Percentiles rank a stretch among this genome's conserved stretches.
Evolutionary conservation across 345 rosid genomes (phyloP).

Genomic region (Euphorbia lathyris): DNA sequence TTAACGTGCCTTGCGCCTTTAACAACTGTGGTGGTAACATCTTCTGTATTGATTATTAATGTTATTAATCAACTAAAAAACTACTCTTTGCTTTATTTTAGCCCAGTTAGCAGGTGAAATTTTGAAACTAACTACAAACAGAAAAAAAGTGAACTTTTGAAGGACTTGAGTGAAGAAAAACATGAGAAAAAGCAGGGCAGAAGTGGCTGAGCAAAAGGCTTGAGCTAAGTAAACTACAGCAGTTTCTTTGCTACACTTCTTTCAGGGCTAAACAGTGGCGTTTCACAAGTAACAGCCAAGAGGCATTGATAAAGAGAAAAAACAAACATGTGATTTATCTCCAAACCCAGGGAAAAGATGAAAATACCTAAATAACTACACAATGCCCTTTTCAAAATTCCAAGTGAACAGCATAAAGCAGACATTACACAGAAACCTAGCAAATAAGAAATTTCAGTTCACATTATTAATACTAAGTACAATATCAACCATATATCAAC

Average conservation of each 20-base stretch:
- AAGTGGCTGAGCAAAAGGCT: neutral
- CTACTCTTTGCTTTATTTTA: neutral
- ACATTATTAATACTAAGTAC: neutral
- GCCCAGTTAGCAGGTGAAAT: too few relatives aligned
- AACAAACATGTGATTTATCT: too few relatives aligned
- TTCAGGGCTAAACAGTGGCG: neutral
- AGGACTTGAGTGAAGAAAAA: neutral
- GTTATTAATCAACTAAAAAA: neutral
- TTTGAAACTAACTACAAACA: too few relatives aligned
- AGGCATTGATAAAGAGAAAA: too few relatives aligned
- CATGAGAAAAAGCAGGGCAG: neutral
- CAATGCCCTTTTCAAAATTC: neutral
- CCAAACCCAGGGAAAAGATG: too few relatives aligned
- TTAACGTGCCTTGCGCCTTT: too few relatives aligned
- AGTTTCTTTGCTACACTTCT: neutral
- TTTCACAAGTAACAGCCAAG: neutral
- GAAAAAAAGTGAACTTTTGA: neutral
- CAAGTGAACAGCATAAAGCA: neutral
- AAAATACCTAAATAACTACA: too few relatives aligned
- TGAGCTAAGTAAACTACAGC: neutral
- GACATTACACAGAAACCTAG: neutral
- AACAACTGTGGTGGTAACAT: neutral
- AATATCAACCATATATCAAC: neutral
- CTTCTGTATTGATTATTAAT: neutral
- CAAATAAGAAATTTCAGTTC: constrained; percentile 1